phyloP scores from a whole-genome alignment of 2,329 filamentous ascomycete genomes.

The Onygenales sp. region DNA sequence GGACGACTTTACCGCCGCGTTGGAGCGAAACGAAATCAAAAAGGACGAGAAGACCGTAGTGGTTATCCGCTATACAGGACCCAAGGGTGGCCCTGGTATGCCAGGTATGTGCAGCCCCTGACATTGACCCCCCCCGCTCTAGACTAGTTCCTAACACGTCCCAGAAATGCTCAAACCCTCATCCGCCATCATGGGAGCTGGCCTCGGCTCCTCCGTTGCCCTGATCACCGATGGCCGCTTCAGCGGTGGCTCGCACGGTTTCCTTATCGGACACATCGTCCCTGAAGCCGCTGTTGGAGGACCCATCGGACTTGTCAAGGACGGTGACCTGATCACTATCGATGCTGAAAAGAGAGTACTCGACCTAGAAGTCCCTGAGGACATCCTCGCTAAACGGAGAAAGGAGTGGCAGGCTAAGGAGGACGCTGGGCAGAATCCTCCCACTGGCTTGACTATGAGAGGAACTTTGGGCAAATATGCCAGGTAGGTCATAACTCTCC shows the following conservation, averaged over 20 bases:
- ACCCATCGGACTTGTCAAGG: constrained; percentile 69
- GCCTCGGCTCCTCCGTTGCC: constrained; percentile 59
- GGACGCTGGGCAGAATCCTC: constrained; percentile 27
- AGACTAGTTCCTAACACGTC: constrained; percentile 1
- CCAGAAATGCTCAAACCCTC: constrained; percentile 66
- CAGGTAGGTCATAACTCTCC: constrained; percentile 18
- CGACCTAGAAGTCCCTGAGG: constrained; percentile 30
- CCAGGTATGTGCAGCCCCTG: constrained; percentile 24
- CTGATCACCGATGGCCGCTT: constrained; percentile 72
- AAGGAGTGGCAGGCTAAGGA: constrained; percentile 48
- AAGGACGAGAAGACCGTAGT: constrained; percentile 70
- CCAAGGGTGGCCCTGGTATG: constrained; percentile 66
- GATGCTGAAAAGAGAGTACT: constrained; percentile 54
- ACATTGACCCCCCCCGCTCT: background rate
- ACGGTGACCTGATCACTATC: constrained; percentile 79
- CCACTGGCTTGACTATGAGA: constrained; percentile 49
- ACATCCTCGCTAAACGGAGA: constrained; percentile 51
- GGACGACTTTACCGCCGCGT: constrained; percentile 57
- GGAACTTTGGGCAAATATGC: constrained; percentile 67
- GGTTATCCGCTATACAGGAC: constrained; percentile 65
- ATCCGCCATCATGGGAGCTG: constrained; percentile 64
- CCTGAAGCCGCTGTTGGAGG: constrained; percentile 86
- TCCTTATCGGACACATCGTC: constrained; percentile 49
- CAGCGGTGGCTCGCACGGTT: constrained; percentile 54
- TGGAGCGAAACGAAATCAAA: constrained; percentile 59